Evolutionary conservation across 2,329 filamentous ascomycete genomes (phyloP).

Genomic region (Colletotrichum ledebouriae): DNA sequence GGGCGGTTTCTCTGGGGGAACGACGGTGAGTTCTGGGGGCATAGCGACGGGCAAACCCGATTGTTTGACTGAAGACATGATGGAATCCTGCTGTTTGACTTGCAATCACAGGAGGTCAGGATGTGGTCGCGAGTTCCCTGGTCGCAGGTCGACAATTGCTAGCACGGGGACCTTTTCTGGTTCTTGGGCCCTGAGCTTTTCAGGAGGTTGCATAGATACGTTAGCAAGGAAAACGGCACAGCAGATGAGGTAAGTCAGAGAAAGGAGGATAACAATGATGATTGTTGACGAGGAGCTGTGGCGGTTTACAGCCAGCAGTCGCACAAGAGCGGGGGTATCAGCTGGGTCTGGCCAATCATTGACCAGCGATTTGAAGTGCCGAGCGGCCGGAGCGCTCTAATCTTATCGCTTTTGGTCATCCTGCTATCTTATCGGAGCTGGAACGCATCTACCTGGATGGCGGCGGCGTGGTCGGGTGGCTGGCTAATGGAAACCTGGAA

Average conservation of each 20-base stretch:
- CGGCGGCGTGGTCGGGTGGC: neutral
- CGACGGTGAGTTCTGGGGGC: constrained; percentile 46
- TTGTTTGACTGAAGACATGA: constrained; percentile 39
- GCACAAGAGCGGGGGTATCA: constrained; percentile 6
- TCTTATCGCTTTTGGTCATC: neutral
- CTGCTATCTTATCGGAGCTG: constrained; percentile 10
- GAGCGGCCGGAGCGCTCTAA: neutral
- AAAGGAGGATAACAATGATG: neutral
- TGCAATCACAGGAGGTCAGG: neutral
- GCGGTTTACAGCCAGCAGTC: constrained; percentile 6
- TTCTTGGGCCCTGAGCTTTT: no score
- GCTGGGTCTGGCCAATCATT: neutral
- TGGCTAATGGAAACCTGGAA: neutral
- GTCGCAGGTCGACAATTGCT: neutral
- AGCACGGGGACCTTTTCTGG: no score
- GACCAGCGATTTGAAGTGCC: constrained; percentile 9
- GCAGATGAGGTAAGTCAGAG: neutral
- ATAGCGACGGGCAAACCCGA: constrained; percentile 34
- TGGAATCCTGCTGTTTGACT: constrained; percentile 1
- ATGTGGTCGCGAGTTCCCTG: neutral
- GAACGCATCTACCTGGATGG: no score
- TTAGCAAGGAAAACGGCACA: neutral
- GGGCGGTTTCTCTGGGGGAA: constrained; percentile 56
- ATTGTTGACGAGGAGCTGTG: neutral
- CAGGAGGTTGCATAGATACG: no score